Conservation (phyloP, 495 filamentous ascomycete species). For the Trichoderma reesei region DNA sequence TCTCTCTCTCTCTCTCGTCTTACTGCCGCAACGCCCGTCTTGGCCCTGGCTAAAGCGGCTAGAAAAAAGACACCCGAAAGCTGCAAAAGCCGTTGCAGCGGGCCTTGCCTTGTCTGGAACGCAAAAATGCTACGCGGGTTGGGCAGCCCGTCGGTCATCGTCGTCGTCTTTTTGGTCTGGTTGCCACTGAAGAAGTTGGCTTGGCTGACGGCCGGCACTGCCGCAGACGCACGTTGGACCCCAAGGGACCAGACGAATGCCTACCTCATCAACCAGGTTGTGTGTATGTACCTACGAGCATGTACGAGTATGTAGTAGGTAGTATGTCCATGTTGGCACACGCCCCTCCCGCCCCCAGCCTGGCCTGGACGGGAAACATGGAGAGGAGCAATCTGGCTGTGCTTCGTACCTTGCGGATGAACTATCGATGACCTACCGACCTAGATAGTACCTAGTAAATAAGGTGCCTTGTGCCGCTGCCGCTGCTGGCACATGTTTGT, state of each 20-base stretch:
- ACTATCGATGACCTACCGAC: too few species aligned
- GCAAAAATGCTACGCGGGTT: background rate
- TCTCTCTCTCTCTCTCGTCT: background rate
- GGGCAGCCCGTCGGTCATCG: background rate
- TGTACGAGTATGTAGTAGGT: background rate
- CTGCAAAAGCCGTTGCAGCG: background rate
- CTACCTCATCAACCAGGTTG: too few species aligned
- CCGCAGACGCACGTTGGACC: background rate
- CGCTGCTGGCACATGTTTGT: too few species aligned
- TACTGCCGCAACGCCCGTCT: background rate
- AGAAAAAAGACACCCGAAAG: too few species aligned
- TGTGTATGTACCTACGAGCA: background rate
- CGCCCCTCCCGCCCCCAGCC: background rate
- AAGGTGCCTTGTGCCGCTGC: too few species aligned
- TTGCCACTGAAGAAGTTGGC: background rate
- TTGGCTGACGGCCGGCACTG: slow-evolving; percentile 6
- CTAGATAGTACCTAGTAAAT: too few species aligned
- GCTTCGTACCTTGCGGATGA: background rate
- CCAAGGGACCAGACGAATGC: background rate
- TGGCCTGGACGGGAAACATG: background rate
- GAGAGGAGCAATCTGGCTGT: background rate
- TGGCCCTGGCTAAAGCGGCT: slow-evolving; percentile 1
- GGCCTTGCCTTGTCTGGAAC: slow-evolving; percentile 1
- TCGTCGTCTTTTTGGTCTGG: background rate
- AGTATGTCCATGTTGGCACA: too few species aligned